Conservation (phyloP, 768 basidiomycete genomes). For the Hebeloma cylindrosporum region DNA sequence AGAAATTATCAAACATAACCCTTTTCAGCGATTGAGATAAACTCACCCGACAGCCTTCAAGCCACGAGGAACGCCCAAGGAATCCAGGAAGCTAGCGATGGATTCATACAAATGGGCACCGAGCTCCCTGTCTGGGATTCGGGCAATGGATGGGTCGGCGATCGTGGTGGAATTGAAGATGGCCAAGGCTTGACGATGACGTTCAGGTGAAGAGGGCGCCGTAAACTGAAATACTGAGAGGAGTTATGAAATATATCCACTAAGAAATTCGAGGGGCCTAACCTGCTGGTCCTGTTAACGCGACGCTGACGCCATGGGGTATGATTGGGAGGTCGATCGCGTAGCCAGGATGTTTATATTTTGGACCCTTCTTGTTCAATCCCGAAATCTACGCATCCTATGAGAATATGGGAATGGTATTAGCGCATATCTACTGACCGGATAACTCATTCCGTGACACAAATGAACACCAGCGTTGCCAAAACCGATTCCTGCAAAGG, state of each 20-base stretch:
- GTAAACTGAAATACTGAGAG: slow-evolving; percentile 87
- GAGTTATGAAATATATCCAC: neutral
- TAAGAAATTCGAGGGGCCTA: slow-evolving; percentile 18
- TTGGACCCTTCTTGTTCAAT: slow-evolving; percentile 90
- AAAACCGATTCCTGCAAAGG: slow-evolving; percentile 94
- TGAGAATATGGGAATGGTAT: neutral
- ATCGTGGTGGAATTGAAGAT: slow-evolving; percentile 71
- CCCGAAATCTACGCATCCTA: slow-evolving; percentile 69
- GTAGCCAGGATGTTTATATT: slow-evolving; percentile 92
- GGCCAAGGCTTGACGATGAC: slow-evolving; percentile 85
- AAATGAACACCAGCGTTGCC: slow-evolving; percentile 92
- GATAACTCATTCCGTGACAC: slow-evolving; percentile 89
- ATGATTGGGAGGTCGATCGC: slow-evolving; percentile 84
- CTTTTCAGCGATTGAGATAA: neutral
- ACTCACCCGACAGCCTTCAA: slow-evolving; percentile 72
- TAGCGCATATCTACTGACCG: slow-evolving; percentile 55
- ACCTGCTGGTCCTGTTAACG: slow-evolving; percentile 86
- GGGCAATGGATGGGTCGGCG: slow-evolving; percentile 68
- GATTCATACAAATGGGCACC: slow-evolving; percentile 80
- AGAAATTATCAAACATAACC: neutral
- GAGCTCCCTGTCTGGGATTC: slow-evolving; percentile 76
- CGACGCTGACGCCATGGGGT: slow-evolving; percentile 89
- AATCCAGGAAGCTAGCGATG: slow-evolving; percentile 86
- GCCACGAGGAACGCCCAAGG: slow-evolving; percentile 82
- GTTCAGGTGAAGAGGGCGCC: slow-evolving; percentile 87